Base-by-base conservation (phyloP, 345 rosid genomes). In the Boechera divaricarpa region DNA sequence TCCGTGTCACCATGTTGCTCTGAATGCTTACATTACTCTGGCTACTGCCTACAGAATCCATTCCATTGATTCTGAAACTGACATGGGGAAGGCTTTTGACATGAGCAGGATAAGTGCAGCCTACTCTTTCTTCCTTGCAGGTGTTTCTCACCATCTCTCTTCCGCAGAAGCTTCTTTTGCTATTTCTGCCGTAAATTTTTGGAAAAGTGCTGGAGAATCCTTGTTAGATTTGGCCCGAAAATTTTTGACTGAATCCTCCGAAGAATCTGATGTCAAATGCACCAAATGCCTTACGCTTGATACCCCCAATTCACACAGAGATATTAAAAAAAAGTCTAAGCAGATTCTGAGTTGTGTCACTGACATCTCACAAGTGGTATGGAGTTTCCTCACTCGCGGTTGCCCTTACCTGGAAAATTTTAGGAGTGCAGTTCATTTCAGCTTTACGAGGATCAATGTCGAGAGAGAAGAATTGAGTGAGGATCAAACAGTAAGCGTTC, bases 111-210 rank as follows among this genome's bases (percentile, higher is more conserved):
- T 64, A 28, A 77, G 93, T 80, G 91, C 88, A 11, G 96, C 91
- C 10, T 94, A 91, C 83, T 86, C 91, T 38, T 69, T 94, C 41
- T 83, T 91, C 74, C 90, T 91, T 70, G 97, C 96, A 2, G 65
- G 86, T 67, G 85, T 82, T 42, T 82, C 87, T 48, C 76, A 88
- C 80, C 84, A 79, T 77, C 82, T 91, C 33, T 79, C 86, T 51
- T 21, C 59, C 7, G 70, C 59, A 39, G 96, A 94, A 69, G 47
- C 90, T 55, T 90, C 94, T 42, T 70, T 91, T 48, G 85, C 84
- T 77, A 82, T 78, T 1, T 83, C 83, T 41, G 85, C 86, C 7
- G 88, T 90, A 38, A 86, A 73, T 68, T 86, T 84, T 84, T 91
- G 94, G 96, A 74, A 48, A 56, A 79, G 48, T 66, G 94, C 93